Evolutionary conservation across 2,329 filamentous ascomycete species (phyloP), one percentile per base, ranked within the genome.

Genomic region (Microdochium nivale): DNA sequence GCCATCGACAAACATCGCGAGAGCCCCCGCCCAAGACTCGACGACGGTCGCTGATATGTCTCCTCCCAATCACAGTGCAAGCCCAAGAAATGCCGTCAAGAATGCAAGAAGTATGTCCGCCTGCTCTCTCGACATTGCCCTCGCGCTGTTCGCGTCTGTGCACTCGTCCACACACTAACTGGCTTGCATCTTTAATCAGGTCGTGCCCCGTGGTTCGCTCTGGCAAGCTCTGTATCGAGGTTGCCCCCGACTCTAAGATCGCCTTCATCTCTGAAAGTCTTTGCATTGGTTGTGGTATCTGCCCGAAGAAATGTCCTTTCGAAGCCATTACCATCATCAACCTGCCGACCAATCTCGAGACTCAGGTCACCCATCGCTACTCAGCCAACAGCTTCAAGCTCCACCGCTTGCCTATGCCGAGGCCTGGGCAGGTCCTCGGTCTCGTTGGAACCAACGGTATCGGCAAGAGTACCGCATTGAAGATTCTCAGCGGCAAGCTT

Each of bases 271-370:
- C 92, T 59, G 94, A 99, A 72, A 84, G 83, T 58, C 83, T 96
- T 56, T 96, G 92, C 70, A 96, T 97, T 65, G 94, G 94, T 72
- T 99, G 95, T 68, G 95, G 94, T 85, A 99, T 99, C 76, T 99
- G 95, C 72, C 90, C 92, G 46, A 99, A 99, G 79, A 97, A 97
- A 73, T 99, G 94, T 71, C 94, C 94, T 16, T 99, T 99, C 73
- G 87, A 91, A 67, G 94, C 94, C 64, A 99, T 99, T 74, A 95
- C 92, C 70, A 99, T 99, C 72, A 99, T 99, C 90, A 99, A 99
- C 78, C 77, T 99, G 79, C 94, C 95, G 62, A 99, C 94, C 70
- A 99, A 99, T 75, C 87, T 99, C 71, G 94, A 99, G 73, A 95
- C 87, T 59, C 88, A 97, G 71, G 90, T 99, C 66, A 97, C 94